Percentiles rank a stretch among this genome's conserved stretches.
phyloP scores from a whole-genome alignment of 345 rosid genomes.

The Kernera saxatilis region DNA sequence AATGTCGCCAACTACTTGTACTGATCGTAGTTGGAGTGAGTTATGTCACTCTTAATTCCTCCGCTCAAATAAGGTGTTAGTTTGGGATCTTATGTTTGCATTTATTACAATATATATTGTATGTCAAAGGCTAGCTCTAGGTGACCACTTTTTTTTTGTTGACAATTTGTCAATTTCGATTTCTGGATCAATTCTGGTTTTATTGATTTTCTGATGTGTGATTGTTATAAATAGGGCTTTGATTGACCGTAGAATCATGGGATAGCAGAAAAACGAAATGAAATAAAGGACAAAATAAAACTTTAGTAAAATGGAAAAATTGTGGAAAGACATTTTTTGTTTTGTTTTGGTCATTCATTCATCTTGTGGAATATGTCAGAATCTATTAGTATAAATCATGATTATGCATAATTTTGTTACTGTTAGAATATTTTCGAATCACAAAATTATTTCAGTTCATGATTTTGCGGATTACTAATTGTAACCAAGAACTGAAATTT shows the following conservation, averaged over 20 bases:
- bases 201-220: not conserved
- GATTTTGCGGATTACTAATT: too few species aligned
- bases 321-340: too few species aligned
- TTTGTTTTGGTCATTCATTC: too few species aligned
- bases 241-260: not conserved
- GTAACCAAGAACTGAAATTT: too few species aligned
- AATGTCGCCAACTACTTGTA: conserved; percentile 55
- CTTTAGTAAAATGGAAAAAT: too few species aligned
- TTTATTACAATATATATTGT: conserved; percentile 2
- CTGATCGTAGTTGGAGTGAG: conserved; percentile 50
- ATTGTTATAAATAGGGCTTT: not conserved
- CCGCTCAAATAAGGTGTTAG: conserved; percentile 6
- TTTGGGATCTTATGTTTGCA: conserved; percentile 22
- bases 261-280: not conserved
- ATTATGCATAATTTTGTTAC: too few species aligned
- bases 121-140: not conserved
- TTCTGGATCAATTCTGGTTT: not conserved
- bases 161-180: conserved; percentile 8
- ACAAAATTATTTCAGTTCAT: too few species aligned
- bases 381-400: too few species aligned
- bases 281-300: not conserved
- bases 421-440: too few species aligned
- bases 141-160: not conserved
- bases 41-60: conserved; percentile 38
- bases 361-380: too few species aligned